Base-by-base conservation (phyloP, 1,284 basidiomycete genomes). In the Flammula alnicola region DNA sequence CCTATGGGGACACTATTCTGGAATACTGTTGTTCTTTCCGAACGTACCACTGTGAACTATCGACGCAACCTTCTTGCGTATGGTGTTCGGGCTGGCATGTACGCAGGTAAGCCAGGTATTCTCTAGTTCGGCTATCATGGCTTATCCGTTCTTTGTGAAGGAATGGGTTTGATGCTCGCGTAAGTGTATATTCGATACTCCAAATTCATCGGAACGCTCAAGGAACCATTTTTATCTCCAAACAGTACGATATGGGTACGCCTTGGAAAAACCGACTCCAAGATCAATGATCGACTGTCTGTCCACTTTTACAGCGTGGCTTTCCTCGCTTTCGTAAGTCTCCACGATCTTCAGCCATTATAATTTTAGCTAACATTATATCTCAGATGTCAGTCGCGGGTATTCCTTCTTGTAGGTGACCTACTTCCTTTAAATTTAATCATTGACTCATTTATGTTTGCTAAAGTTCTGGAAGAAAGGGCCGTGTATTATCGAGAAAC, bases 21-120 rank as follows among this genome's bases (percentile, higher is more conserved):
- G 68, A 71, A 74, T 45, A 70, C 69, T 2, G 5, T 64, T 11
- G 66, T 73, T 5, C 60, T 75, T 4, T 63, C 67, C 0, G 70
- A 75, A 46, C 56, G 73, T 20, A 67, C 65, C 14, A 59, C 63
- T 11, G 53, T 66, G 29, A 74, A 73, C 44, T 75, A 70, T 59
- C 55, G 55, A 50, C 60, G 77, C 20, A 84, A 85, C 60, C 57
- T 84, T 1, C 67, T 86, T 26, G 83, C 81, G 2, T 86, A 83
- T 61, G 81, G 83, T n/a, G 74, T 86, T 3, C 70, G 83, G 26
- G 57, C 76, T 1, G 81, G 70, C 20, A 85, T 86, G 82, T 86
- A 84, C 53, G 71, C 63, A 31, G 65, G 74, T 66, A 63, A 66
- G 75, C 59, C 11, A 37, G 1, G 40, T 56, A n/a, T 5, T 38